Evolutionary conservation across 2,329 filamentous ascomycete species (phyloP).

Genomic region (Ramularia endophylla): DNA sequence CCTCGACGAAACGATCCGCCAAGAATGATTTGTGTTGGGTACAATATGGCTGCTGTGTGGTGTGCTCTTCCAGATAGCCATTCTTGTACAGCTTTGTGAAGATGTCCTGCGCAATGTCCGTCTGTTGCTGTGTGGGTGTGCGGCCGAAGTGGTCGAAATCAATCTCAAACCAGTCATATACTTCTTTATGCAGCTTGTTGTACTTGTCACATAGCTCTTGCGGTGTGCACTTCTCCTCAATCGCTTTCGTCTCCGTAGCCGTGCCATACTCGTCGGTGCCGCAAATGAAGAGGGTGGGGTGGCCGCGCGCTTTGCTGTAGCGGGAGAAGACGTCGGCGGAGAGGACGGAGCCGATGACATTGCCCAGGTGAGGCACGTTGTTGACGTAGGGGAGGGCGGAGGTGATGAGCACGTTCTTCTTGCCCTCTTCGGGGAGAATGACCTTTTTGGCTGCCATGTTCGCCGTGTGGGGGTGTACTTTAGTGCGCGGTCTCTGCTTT

Average conservation of each 20-base stretch:
- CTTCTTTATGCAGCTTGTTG: conserved; percentile 79
- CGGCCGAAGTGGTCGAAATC: conserved; percentile 92
- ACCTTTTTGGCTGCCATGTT: conserved; percentile 21
- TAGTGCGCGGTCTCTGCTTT: too few species aligned
- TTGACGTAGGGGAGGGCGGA: conserved; percentile 85
- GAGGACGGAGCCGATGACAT: conserved; percentile 80
- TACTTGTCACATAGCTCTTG: conserved; percentile 87
- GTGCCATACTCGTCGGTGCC: conserved; percentile 94
- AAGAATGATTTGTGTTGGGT: conserved; percentile 59
- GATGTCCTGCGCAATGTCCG: conserved; percentile 86
- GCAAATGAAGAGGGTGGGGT: conserved; percentile 78
- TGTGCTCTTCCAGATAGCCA: conserved; percentile 79
- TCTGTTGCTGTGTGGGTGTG: conserved; percentile 83
- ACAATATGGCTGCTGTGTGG: conserved; percentile 86
- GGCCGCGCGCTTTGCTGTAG: conserved; percentile 75
- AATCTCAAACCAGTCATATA: conserved; percentile 96
- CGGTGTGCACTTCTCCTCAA: conserved; percentile 79
- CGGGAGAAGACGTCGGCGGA: conserved; percentile 70
- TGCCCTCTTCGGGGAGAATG: conserved; percentile 47
- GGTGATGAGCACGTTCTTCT: conserved; percentile 85
- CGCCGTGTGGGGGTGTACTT: neutral
- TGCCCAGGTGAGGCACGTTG: conserved; percentile 73
- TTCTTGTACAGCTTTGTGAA: conserved; percentile 85
- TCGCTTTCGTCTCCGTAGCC: conserved; percentile 89
- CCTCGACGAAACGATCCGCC: conserved; percentile 81